phyloP scores from a whole-genome alignment of 495 filamentous ascomycete species.

The Tuber umbilicatum region DNA sequence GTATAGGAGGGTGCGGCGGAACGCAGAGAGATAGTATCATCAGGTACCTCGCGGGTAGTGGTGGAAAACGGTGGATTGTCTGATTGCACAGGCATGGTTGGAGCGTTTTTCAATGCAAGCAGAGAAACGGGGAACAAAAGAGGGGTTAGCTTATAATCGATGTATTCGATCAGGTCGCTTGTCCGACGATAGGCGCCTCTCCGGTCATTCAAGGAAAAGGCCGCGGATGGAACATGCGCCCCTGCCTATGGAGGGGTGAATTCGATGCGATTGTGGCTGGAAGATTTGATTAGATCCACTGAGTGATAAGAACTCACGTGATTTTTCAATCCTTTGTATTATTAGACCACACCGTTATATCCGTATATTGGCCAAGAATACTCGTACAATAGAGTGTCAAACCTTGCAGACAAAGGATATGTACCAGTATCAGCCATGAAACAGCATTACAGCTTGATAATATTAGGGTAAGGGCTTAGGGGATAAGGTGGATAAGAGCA shows the following conservation, averaged over 20 bases:
- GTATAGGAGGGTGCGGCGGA: constrained; percentile 37
- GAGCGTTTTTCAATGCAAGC: not conserved
- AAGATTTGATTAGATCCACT: not conserved
- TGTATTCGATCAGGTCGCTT: not conserved
- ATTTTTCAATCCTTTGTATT: not conserved
- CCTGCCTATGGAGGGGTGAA: not conserved
- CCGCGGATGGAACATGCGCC: not conserved
- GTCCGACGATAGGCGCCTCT: not conserved
- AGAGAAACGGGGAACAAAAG: not conserved
- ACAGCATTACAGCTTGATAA: not conserved
- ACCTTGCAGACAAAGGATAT: not conserved
- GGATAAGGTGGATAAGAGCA: not conserved
- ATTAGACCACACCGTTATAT: not conserved
- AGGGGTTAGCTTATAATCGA: not conserved
- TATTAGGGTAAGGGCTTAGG: not conserved
- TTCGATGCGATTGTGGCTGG: not conserved
- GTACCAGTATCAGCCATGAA: not conserved
- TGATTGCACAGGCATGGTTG: not conserved
- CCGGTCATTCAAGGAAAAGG: not conserved
- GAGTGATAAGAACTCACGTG: not conserved
- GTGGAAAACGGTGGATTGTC: constrained; percentile 16
- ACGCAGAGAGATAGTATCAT: constrained; percentile 25
- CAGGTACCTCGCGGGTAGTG: constrained; percentile 9
- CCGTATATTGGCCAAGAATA: not conserved
- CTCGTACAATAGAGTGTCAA: not conserved